Conservation (phyloP, 2,329 filamentous ascomycete genomes). For the Conoideocrella luteorostrata region DNA sequence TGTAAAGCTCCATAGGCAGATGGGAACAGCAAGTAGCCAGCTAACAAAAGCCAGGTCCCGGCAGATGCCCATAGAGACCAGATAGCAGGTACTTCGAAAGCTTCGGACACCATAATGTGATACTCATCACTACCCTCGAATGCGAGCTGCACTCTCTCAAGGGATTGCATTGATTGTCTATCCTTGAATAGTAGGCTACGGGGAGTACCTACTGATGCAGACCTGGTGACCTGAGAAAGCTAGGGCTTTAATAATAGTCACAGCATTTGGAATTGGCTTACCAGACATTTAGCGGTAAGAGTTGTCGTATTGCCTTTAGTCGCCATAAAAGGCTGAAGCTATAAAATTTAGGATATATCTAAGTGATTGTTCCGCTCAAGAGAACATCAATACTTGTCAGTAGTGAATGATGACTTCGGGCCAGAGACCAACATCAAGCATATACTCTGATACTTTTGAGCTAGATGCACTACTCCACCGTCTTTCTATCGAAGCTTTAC, state of each 20-base stretch:
- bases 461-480: not conserved
- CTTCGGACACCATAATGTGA: not conserved
- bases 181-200: not conserved
- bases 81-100: not conserved
- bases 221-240: too few relatives aligned
- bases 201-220: too few relatives aligned
- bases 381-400: not conserved
- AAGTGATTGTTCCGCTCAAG: not conserved
- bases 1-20: constrained; percentile 1
- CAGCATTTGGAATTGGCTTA: too few relatives aligned
- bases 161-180: not conserved
- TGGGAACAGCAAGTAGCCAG: constrained; percentile 1
- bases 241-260: too few relatives aligned
- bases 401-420: not conserved
- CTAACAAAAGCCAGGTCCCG: not conserved
- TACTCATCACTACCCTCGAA: not conserved
- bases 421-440: not conserved
- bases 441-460: not conserved
- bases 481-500: not conserved
- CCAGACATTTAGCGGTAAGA: too few relatives aligned
- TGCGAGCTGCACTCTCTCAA: too few relatives aligned
- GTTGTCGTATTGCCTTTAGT: too few relatives aligned
- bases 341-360: too few relatives aligned
- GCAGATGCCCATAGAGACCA: not conserved
- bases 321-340: too few relatives aligned